Evolutionary conservation across 441 rosid genomes (phyloP).

Genomic region (Erysimum pusillum): DNA sequence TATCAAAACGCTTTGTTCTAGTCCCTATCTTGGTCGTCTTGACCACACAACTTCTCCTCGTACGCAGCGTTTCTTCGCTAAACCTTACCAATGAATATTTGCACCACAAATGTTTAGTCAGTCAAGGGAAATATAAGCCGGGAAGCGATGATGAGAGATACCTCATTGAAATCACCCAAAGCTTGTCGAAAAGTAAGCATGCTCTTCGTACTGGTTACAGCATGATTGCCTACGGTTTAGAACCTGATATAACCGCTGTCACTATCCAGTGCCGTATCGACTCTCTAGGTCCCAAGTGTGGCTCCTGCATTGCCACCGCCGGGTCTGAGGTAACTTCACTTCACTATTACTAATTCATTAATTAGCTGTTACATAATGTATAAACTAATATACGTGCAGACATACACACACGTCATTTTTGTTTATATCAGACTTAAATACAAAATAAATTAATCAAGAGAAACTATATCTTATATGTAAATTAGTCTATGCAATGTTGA

Average conservation of each 20-base stretch:
- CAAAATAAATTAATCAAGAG: neutral
- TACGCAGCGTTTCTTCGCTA: neutral
- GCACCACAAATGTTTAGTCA: conserved; percentile 6
- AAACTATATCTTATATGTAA: neutral
- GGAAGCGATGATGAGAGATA: conserved; percentile 48
- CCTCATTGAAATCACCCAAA: conserved; percentile 44
- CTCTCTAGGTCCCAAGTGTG: conserved; percentile 6
- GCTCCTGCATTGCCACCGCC: neutral
- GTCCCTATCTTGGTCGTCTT: neutral
- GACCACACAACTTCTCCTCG: neutral
- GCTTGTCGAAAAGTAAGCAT: neutral
- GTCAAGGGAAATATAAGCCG: conserved; percentile 54
- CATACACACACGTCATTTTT: neutral
- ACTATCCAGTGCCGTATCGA: conserved; percentile 3
- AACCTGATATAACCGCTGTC: neutral
- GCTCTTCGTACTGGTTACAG: conserved; percentile 43
- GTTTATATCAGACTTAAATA: neutral
- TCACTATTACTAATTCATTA: neutral
- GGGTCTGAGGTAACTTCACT: neutral
- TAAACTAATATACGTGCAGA: neutral
- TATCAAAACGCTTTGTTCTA: neutral
- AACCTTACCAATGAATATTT: conserved; percentile 18
- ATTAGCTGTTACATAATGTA: neutral
- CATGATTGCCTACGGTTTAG: neutral
- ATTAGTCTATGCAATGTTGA: neutral